These are phyloP conservation scores for Aquilaria sinensis DNA, from an alignment of 345 rosid genomes.

Conservation along the genomic window DNA sequence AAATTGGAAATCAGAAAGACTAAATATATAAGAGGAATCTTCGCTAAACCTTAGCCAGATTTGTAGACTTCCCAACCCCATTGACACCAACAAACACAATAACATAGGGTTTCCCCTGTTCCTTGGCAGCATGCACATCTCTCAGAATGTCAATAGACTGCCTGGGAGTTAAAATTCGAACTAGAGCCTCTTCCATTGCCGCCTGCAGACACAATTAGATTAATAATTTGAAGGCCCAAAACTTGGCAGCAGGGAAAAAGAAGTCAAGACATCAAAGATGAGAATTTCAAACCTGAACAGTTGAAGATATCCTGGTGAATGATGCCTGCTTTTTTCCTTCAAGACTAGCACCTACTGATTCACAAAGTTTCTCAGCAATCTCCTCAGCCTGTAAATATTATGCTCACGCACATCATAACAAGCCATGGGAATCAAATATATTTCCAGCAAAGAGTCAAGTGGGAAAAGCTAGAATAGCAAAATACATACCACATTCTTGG, in stretches of 20 bases:
- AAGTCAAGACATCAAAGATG: conserved; percentile 4
- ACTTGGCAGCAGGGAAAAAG: neutral
- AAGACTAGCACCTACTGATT: conserved; percentile 92
- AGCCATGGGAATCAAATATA: neutral
- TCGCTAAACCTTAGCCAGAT: conserved; percentile 69
- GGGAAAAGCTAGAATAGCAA: neutral
- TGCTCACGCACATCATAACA: conserved; percentile 7
- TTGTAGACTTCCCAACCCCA: conserved; percentile 98
- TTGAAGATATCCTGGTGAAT: conserved; percentile 93
- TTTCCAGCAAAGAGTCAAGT: too few relatives aligned
- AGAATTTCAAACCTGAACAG: conserved; percentile 70
- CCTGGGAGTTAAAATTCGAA: conserved; percentile 94
- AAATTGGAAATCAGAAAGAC: neutral
- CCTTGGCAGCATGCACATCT: conserved; percentile 92
- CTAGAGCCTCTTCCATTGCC: conserved; percentile 97
- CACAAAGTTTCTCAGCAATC: conserved; percentile 98
- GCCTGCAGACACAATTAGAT: conserved; percentile 39
- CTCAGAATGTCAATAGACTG: conserved; percentile 94
- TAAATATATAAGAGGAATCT: neutral
- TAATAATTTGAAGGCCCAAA: neutral
- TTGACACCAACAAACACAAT: conserved; percentile 97
- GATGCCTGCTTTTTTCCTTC: conserved; percentile 96
- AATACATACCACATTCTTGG: conserved; percentile 94
- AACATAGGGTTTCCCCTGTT: conserved; percentile 88
- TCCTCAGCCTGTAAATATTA: conserved; percentile 74